A percentile compares a stretch with the other conserved stretches of the same genome.
Evolutionary conservation across 2,329 filamentous ascomycete genomes (phyloP).

Genomic region (Blastomyces parvus): DNA sequence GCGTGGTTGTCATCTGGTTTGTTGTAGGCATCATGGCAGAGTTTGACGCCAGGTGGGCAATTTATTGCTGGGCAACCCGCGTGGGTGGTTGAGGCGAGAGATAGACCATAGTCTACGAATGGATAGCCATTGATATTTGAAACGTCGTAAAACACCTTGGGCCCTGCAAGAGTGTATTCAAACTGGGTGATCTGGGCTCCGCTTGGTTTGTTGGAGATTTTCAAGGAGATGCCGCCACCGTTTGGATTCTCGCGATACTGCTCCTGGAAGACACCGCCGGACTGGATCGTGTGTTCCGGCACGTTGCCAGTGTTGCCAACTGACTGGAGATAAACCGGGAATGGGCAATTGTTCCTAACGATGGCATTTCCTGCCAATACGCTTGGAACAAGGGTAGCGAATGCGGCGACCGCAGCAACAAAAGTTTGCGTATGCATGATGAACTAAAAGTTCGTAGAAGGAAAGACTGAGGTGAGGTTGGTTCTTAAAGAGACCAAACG

Average conservation of each 20-base stretch:
- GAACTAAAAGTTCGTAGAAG: slow-evolving; percentile 2
- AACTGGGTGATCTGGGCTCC: slow-evolving; percentile 35
- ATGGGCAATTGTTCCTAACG: slow-evolving; percentile 32
- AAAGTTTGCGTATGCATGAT: slow-evolving; percentile 31
- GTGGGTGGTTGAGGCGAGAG: slow-evolving; percentile 22
- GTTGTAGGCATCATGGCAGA: slow-evolving; percentile 33
- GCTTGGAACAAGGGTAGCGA: slow-evolving; percentile 25
- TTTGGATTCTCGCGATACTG: slow-evolving; percentile 28
- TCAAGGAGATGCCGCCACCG: slow-evolving; percentile 36
- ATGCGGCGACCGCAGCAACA: slow-evolving; percentile 25
- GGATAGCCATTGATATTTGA: slow-evolving; percentile 31
- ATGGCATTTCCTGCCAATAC: slow-evolving; percentile 22
- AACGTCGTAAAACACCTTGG: slow-evolving; percentile 33
- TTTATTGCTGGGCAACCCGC: slow-evolving; percentile 28
- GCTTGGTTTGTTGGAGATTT: slow-evolving; percentile 27
- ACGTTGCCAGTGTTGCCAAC: slow-evolving; percentile 26
- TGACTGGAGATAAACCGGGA: slow-evolving; percentile 35
- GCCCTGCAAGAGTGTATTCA: slow-evolving; percentile 29
- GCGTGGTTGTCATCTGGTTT: slow-evolving; percentile 33
- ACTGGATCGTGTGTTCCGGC: slow-evolving; percentile 27
- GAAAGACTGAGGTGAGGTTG: slow-evolving; percentile 2
- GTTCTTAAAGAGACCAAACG: not conserved
- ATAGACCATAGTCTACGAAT: slow-evolving; percentile 30
- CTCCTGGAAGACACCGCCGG: slow-evolving; percentile 30
- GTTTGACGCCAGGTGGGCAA: slow-evolving; percentile 28